These are phyloP conservation scores for Grosmannia serpens DNA, from an alignment of 2,329 filamentous ascomycete species.

Conservation along the genomic window DNA sequence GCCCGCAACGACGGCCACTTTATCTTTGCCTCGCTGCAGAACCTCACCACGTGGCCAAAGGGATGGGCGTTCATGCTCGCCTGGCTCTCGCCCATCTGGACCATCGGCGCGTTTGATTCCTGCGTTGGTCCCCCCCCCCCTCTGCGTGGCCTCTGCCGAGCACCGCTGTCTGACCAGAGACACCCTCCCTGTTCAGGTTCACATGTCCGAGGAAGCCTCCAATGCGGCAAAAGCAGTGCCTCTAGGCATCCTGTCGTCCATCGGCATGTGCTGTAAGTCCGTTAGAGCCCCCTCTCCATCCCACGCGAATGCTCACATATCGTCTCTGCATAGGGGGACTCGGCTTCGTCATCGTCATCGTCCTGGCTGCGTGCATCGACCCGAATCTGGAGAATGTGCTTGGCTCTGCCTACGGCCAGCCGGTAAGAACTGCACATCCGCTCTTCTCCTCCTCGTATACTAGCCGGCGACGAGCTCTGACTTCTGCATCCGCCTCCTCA, in stretches of 20 bases:
- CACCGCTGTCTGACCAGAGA: not conserved
- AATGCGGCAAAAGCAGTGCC: slow-evolving; percentile 42
- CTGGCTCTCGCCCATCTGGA: slow-evolving; percentile 53
- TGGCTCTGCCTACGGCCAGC: slow-evolving; percentile 41
- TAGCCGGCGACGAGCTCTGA: not conserved
- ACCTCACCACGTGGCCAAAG: slow-evolving; percentile 45
- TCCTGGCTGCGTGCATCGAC: slow-evolving; percentile 45
- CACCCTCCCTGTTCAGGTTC: slow-evolving; percentile 5
- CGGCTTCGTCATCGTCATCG: slow-evolving; percentile 44
- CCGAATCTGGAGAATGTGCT: slow-evolving; percentile 37
- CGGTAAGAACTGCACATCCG: slow-evolving; percentile 14
- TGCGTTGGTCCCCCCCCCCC: slow-evolving; percentile 30
- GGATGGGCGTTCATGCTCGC: slow-evolving; percentile 49
- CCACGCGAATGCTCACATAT: too few relatives aligned
- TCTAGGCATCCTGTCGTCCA: slow-evolving; percentile 45
- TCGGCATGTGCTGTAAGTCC: slow-evolving; percentile 30
- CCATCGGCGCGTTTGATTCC: slow-evolving; percentile 43
- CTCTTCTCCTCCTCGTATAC: not conserved
- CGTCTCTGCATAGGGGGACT: slow-evolving; percentile 29
- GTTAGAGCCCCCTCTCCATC: not conserved
- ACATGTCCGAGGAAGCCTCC: slow-evolving; percentile 45
- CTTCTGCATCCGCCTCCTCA: not conserved
- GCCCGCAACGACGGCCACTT: slow-evolving; percentile 31
- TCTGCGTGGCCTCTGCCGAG: not conserved
- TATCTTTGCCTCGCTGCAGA: slow-evolving; percentile 45